Base-by-base conservation (phyloP, 257 asterid species). In the Lantana camara region DNA sequence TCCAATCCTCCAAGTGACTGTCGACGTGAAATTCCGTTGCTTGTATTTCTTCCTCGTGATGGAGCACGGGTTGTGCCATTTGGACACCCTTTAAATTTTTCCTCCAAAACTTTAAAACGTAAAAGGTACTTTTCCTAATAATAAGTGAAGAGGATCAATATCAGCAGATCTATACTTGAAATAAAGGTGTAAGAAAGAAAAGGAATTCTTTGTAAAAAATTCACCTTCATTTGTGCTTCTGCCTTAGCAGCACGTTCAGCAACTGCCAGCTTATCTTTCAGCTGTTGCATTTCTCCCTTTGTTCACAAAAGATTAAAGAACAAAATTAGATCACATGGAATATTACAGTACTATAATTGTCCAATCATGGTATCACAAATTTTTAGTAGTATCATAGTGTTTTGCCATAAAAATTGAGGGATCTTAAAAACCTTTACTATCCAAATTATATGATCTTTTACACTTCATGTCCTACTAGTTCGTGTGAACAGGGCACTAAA, bases 61-160 rank as follows among this genome's bases (percentile, higher is more conserved):
- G 78, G 17, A 61, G 74, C 42, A 67, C 80, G 83, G 40, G 71
- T 49, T 32, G 79, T 15, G 44, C 85, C 34, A 70, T 73, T 85
- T 47, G 88, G 74, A 64, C 75, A 60, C 64, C 77, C 70, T 81
- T 79, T 87, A 44, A 80, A 82, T 69, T 80, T 90, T 80, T 83
- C 97, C 80, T 92, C 97, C 77, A 92, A 78, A 67, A 92, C 95
- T 83, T 87, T 92, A 71, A 89, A 82, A 34, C 98, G 92, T 32
- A 92, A 60, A 27, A 73, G 91, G 80, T 81, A 92, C 65, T 92
- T 92, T 23, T 89, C 98, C 98, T 92, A 64, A 66, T n/a, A 72
- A 71, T 32, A 45, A 42, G 34, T 53, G 59, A 70, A 68, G 48
- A 63, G 46, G 38, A 70, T 51, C 30, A 23, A 54, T 24, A 59